Base-by-base conservation (phyloP, 129 eudicot genomes). In the Arctium minus region DNA sequence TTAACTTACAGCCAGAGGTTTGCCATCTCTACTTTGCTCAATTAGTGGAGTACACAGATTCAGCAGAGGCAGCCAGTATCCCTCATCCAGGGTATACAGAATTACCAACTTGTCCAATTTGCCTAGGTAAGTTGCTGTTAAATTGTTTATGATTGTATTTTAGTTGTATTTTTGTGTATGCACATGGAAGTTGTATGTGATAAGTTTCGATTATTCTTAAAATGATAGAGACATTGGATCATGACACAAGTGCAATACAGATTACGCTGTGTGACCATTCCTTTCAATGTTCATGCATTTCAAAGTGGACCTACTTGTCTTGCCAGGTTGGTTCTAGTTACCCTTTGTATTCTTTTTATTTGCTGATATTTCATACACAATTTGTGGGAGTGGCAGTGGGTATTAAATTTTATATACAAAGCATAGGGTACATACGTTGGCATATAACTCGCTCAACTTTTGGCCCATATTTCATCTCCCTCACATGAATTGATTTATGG, bases 201-300 rank as follows among this genome's bases (percentile, higher is more conserved):
- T 81, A 62, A 3, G 3, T 80, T 38, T 67, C 60, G 15, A 37
- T 87, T 82, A 33, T 76, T 74, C 8, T 82, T 46, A 40, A 79
- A 77, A 62, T 86, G 56, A 70, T 81, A 96, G 99, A 96, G 92
- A 90, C 98, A 76, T 87, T 96, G 98, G 99, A 96, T 72, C 91
- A 92, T 72, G 99, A 96, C 85, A 90, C 97, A 53, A 96, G 98
- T 83, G 92, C 96, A 80, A 96, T 96, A 76, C 96, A 90, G 78
- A 82, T 86, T 75, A 92, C 99, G 0, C 86, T 89, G 4, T 96
- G 99, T 86, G 99, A 96, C 83, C 99, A 96, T 83, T 93, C 99
- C 0, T 96, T 90, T 87, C 96, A 86, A n/a, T 96, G 99, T 78
- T 86, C 96, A 4, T 96, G 98, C 60, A 88, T 91, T 42, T 85